Evolutionary conservation across 257 asterid species (phyloP).

Genomic region (Ajuga chamaepitys): DNA sequence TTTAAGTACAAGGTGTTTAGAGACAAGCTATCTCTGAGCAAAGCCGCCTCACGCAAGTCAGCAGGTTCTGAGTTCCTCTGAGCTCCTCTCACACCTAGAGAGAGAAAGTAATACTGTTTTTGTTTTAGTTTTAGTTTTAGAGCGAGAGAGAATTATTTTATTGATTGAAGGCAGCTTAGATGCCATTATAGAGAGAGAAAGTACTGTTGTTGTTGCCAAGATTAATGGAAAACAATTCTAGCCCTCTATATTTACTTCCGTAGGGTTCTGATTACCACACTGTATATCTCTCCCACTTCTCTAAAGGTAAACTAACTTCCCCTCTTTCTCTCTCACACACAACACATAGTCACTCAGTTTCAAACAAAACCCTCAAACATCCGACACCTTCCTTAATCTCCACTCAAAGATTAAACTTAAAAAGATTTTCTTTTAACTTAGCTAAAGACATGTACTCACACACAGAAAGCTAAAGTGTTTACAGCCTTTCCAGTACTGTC

Average conservation of each 20-base stretch:
- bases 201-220: not conserved
- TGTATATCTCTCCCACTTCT: conserved; percentile 16
- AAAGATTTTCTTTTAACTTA: conserved; percentile 4
- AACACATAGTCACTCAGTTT: not conserved
- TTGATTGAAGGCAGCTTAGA: conserved; percentile 21
- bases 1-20: conserved; percentile 18
- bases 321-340: not conserved
- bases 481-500: conserved; percentile 50
- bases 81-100: conserved; percentile 9
- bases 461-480: conserved; percentile 35
- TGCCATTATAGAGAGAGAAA: conserved; percentile 26
- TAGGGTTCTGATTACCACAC: conserved; percentile 31
- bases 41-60: conserved; percentile 58
- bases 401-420: conserved; percentile 23
- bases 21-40: conserved; percentile 35
- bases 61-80: conserved; percentile 14
- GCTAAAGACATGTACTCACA: conserved; percentile 18
- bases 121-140: not conserved
- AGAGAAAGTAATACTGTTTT: conserved; percentile 1
- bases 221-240: conserved; percentile 20
- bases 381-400: conserved; percentile 51
- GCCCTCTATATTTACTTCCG: conserved; percentile 19
- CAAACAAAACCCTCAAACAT: conserved; percentile 22
- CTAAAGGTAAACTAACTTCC: conserved; percentile 9
- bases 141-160: conserved; percentile 31